Conservation (phyloP, 441 rosid species). For the Populus trichocarpa region DNA sequence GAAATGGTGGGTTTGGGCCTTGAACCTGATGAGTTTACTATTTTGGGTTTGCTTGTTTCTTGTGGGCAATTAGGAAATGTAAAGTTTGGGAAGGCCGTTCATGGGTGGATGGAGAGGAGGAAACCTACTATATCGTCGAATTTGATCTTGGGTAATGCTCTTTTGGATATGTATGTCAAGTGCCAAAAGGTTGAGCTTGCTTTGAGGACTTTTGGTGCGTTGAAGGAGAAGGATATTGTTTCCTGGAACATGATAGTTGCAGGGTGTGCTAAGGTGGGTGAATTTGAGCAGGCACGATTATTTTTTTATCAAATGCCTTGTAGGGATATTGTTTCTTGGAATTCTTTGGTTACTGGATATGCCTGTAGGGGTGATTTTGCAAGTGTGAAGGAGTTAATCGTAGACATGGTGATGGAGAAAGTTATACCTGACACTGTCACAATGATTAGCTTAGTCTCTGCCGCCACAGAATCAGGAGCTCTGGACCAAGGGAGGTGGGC, state of each 20-base stretch:
- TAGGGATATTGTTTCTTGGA: slow-evolving; percentile 49
- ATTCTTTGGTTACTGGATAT: slow-evolving; percentile 45
- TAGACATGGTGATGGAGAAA: slow-evolving; percentile 31
- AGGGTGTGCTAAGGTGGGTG: slow-evolving; percentile 43
- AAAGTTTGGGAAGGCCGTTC: slow-evolving; percentile 47
- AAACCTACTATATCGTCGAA: slow-evolving; percentile 23
- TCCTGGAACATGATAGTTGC: slow-evolving; percentile 54
- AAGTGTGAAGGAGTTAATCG: slow-evolving; percentile 24
- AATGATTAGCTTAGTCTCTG: slow-evolving; percentile 34
- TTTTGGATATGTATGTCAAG: slow-evolving; percentile 53
- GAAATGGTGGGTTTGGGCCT: slow-evolving; percentile 35
- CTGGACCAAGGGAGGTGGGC: slow-evolving; percentile 41
- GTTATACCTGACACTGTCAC: slow-evolving; percentile 39
- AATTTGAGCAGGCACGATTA: slow-evolving; percentile 35
- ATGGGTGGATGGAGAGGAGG: slow-evolving; percentile 52
- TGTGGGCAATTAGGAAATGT: slow-evolving; percentile 38
- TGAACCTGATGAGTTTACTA: slow-evolving; percentile 45
- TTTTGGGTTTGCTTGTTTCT: slow-evolving; percentile 40
- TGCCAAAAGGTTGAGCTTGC: slow-evolving; percentile 38
- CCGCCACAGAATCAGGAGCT: slow-evolving; percentile 37
- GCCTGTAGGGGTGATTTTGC: slow-evolving; percentile 31
- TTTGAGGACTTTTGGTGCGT: slow-evolving; percentile 27
- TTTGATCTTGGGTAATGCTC: slow-evolving; percentile 49
- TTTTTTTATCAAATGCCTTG: slow-evolving; percentile 40
- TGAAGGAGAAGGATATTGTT: slow-evolving; percentile 37